A percentile compares a stretch with the other conserved stretches of the same genome.
Conservation (phyloP, 768 basidiomycete genomes). For the Clitopilus passeckerianus region DNA sequence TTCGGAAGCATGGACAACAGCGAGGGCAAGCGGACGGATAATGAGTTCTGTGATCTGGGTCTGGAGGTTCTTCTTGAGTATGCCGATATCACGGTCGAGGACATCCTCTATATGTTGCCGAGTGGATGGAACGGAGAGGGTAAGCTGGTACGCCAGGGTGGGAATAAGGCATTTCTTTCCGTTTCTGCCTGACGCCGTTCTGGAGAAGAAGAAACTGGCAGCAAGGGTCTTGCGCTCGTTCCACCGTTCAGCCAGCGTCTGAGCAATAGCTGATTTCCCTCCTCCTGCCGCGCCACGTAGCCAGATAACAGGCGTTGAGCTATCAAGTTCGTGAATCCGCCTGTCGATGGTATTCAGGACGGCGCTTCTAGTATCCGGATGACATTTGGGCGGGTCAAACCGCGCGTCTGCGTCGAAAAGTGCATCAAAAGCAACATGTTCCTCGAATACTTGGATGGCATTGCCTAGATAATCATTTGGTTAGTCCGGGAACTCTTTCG, state of each 20-base stretch:
- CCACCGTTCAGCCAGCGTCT: slow-evolving; percentile 4
- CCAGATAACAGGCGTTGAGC: background rate
- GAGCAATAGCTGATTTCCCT: slow-evolving; percentile 1
- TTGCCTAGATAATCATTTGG: too few relatives aligned
- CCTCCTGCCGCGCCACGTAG: background rate
- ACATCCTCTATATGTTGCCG: background rate
- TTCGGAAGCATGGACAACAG: background rate
- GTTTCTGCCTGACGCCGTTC: background rate
- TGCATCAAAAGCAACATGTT: background rate
- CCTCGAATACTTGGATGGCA: too few relatives aligned
- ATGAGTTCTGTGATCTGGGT: background rate
- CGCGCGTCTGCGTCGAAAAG: background rate
- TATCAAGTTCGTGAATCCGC: background rate
- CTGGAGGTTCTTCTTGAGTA: background rate
- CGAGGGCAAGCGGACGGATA: background rate
- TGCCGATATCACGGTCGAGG: background rate
- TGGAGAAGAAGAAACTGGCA: background rate
- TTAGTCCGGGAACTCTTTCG: too few relatives aligned
- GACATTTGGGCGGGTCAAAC: background rate
- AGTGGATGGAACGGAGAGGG: background rate
- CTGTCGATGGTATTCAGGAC: background rate
- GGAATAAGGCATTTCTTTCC: background rate
- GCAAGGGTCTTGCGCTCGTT: background rate
- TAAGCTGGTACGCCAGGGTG: background rate
- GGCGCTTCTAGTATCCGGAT: background rate